These are phyloP conservation scores for Corinectria fuckeliana DNA, from an alignment of 2,329 filamentous ascomycete species.

Conservation along the genomic window DNA sequence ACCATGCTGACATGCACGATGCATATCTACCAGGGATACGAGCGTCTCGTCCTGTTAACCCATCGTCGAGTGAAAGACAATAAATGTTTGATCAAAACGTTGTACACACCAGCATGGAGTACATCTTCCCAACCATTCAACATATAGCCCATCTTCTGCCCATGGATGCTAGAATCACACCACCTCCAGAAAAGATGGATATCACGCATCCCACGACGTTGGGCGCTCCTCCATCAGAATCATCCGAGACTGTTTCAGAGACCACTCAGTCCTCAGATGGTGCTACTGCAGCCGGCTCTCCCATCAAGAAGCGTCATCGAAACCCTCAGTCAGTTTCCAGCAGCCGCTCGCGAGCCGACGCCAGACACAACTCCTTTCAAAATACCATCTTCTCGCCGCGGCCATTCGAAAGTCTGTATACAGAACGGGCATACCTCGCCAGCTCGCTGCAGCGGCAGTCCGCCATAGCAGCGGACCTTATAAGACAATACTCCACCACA, in stretches of 20 bases:
- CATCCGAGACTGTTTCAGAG: constrained; percentile 13
- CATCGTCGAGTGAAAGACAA: constrained; percentile 6
- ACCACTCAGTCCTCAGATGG: constrained; percentile 10
- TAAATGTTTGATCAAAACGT: not conserved
- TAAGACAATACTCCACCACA: constrained; percentile 45
- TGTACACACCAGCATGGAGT: constrained; percentile 23
- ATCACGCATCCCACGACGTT: constrained; percentile 14
- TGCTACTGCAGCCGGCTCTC: not conserved
- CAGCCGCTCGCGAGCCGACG: constrained; percentile 1
- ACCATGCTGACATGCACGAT: constrained; percentile 1
- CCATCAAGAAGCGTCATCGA: constrained; percentile 12
- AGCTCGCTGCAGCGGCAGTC: constrained; percentile 50
- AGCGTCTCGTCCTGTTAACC: not conserved
- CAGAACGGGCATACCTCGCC: constrained; percentile 56
- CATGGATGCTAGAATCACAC: constrained; percentile 29
- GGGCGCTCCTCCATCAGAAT: constrained; percentile 13
- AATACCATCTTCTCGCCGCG: constrained; percentile 45
- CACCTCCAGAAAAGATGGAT: constrained; percentile 24
- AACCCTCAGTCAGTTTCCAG: constrained; percentile 22
- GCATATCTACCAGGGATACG: constrained; percentile 25
- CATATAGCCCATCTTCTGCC: constrained; percentile 21
- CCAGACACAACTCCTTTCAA: constrained; percentile 6
- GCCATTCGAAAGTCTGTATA: constrained; percentile 50
- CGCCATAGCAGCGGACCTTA: constrained; percentile 45
- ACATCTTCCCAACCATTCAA: constrained; percentile 15